Conservation (phyloP, 2,329 filamentous ascomycete genomes). For the Aureobasidium sp. region DNA sequence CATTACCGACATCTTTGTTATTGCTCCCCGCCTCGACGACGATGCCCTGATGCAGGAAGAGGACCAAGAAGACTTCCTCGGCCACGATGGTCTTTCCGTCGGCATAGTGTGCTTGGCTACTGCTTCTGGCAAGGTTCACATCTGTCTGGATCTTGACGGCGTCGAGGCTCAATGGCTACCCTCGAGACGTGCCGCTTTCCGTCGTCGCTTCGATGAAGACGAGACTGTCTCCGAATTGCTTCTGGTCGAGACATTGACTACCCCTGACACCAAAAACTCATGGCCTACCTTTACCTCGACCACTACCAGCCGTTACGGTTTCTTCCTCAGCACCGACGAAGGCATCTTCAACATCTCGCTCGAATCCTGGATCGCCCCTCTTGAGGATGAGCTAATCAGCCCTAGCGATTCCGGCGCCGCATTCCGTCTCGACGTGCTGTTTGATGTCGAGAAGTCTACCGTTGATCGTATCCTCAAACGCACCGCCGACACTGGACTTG, state of each 20-base stretch:
- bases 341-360: constrained; percentile 49
- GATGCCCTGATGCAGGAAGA: constrained; percentile 44
- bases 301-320: constrained; percentile 45
- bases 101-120: constrained; percentile 51
- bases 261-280: constrained; percentile 19
- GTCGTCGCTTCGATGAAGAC: constrained; percentile 17
- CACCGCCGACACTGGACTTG: constrained; percentile 28
- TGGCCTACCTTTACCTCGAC: constrained; percentile 47
- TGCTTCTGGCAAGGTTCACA: constrained; percentile 45
- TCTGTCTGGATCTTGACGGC: constrained; percentile 53
- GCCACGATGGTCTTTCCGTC: constrained; percentile 42
- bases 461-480: constrained; percentile 39
- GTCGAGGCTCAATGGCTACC: constrained; percentile 57
- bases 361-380: constrained; percentile 45
- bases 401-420: constrained; percentile 43
- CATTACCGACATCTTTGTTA: constrained; percentile 52
- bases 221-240: constrained; percentile 21
- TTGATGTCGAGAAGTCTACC: constrained; percentile 41
- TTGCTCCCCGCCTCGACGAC: constrained; percentile 44
- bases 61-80: constrained; percentile 40
- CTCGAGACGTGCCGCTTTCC: constrained; percentile 18
- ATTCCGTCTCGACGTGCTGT: constrained; percentile 48
- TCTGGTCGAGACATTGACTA: constrained; percentile 34
- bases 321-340: constrained; percentile 48
- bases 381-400: constrained; percentile 48